Base-by-base conservation (phyloP, 225 moss, liverwort and hornwort genomes). In the Takakia lepidozioides region DNA sequence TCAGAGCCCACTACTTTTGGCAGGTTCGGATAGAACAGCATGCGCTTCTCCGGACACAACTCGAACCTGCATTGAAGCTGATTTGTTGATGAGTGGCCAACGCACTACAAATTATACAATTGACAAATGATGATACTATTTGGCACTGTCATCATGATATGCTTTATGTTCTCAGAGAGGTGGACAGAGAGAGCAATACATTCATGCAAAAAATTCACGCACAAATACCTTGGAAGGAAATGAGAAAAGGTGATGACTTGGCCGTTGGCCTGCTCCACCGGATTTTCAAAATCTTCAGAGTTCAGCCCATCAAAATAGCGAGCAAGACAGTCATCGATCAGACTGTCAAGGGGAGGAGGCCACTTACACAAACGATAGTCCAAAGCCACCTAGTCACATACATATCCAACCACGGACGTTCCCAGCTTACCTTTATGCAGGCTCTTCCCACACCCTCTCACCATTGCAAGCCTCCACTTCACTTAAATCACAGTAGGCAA, bases 21-120 rank as follows among this genome's bases (percentile, higher is more conserved):
- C 48, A 92, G 70, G 41, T 92, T 87, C 29, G 92, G 88, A 54
- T 92, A 92, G 28, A 83, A 68, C 46, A 92, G 52, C 85, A 92
- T 83, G 49, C 92, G 76, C 63, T 92, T 92, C 62, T 92, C 92
- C 17, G 92, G 92, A 56, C 92, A 92, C 61, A 92, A 83, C 60
- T 92, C 92, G 63, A 75, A 73, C 46, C 92, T 92, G 64, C 32
- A 57, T 15, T n/a, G n/a, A n/a, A n/a, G n/a, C n/a, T n/a, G n/a
- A n/a, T n/a, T n/a, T n/a, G n/a, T n/a, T n/a, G n/a, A n/a, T n/a
- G n/a, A n/a, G n/a, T n/a, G n/a, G n/a, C n/a, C n/a, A n/a, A n/a
- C n/a, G n/a, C n/a, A n/a, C n/a, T n/a, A n/a, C n/a, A n/a, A n/a
- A n/a, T n/a, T n/a, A n/a, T n/a, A n/a, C n/a, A n/a, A n/a, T n/a